Base-by-base conservation (phyloP, 768 basidiomycete genomes). In the Mrakia gelida region DNA sequence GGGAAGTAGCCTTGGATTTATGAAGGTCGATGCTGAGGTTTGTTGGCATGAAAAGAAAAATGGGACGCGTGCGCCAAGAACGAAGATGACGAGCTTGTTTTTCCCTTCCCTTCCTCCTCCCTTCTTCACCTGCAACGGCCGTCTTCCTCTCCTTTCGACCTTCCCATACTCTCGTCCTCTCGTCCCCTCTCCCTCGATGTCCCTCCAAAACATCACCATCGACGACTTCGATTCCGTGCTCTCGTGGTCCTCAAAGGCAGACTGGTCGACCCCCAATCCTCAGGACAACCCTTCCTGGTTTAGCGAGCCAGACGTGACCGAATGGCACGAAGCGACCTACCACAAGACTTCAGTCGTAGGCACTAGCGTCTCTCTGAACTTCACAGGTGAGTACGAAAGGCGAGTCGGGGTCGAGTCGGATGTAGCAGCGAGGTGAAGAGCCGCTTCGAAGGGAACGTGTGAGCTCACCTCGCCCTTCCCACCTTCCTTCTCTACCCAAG, bases 161-260 rank as follows among this genome's bases (percentile, higher is more conserved):
- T 71, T 26, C 32, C 26, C 68, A 43, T 13, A 41, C 38, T 70
- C 15, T 18, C 41, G 0, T 26, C 16, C 45, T n/a, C 8, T 41
- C 18, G 10, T 70, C 43, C 8, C 45, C 28, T 49, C 11, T 72
- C 26, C 18, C 15, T 72, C 30, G 3, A 72, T 72, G 71, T 49
- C 45, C 26, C 10, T 72, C 49, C 71, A 72, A 45, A 83, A 82
- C 67, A 65, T 83, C 61, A 83, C 82, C 15, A 78, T 82, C 73
- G 84, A 85, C 73, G 84, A 85, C 79, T 85, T 84, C 78, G 84
- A 85, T 72, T 83, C 84, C 2, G 67, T 82, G 1, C 73, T 85
- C 77, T 43, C 70, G 43, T 78, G 80, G 38, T 32, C 73, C 11
- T 80, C 84, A 68, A 81, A 81, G 30, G 74, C 63, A 1, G 80